phyloP scores from a whole-genome alignment of 2,329 filamentous ascomycete genomes.

The Colletotrichum liriopes region DNA sequence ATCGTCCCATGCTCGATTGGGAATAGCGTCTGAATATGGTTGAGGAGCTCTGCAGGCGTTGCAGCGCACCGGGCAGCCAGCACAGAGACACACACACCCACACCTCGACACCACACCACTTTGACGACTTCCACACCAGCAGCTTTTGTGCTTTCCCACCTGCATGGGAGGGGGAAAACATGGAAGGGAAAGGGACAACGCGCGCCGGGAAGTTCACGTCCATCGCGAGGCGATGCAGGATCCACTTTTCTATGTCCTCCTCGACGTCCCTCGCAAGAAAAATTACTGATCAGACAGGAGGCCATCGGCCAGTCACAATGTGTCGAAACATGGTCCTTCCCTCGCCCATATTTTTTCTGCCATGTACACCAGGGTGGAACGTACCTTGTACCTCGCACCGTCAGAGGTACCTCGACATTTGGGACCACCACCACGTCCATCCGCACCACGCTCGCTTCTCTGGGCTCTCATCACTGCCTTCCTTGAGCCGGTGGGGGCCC shows the following conservation, averaged over 20 bases:
- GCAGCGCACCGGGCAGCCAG: slow-evolving; percentile 30
- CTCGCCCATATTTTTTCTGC: slow-evolving; percentile 1
- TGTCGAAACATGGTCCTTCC: slow-evolving; percentile 30
- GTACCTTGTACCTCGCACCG: slow-evolving; percentile 8
- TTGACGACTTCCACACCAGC: slow-evolving; percentile 5
- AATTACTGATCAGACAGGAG: slow-evolving; percentile 18
- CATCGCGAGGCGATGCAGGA: slow-evolving; percentile 26
- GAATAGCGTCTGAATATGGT: slow-evolving; percentile 59
- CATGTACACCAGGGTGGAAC: neutral
- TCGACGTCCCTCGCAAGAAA: slow-evolving; percentile 19
- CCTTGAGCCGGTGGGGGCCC: slow-evolving; percentile 42
- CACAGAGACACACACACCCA: neutral
- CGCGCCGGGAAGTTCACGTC: slow-evolving; percentile 18
- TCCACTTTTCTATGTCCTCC: slow-evolving; percentile 30
- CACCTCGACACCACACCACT: slow-evolving; percentile 1
- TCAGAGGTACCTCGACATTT: slow-evolving; percentile 27
- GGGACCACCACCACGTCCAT: slow-evolving; percentile 5
- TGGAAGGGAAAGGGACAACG: slow-evolving; percentile 19
- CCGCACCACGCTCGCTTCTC: slow-evolving; percentile 16
- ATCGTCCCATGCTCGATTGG: slow-evolving; percentile 46
- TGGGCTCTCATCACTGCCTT: slow-evolving; percentile 37
- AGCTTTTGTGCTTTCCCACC: slow-evolving; percentile 38
- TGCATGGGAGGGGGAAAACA: slow-evolving; percentile 32
- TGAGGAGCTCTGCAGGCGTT: slow-evolving; percentile 56
- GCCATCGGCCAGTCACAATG: slow-evolving; percentile 35